Evolutionary conservation across 169 alveolate species (phyloP), one percentile per base, ranked within the genome.

Genomic region (Theileria sp.): DNA sequence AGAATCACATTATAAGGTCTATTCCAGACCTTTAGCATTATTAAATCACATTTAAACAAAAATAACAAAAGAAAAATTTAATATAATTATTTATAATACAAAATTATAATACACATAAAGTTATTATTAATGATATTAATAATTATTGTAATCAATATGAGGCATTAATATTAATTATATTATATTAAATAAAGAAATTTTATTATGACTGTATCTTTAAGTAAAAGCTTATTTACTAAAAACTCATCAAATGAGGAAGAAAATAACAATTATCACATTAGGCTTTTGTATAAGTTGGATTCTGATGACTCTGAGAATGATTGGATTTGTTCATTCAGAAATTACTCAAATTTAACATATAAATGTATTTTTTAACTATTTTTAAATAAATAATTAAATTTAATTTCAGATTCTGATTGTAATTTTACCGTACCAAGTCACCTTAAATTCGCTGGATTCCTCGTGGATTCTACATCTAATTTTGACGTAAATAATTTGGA

Each of bases 241-340:
- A 19, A 51, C 21, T 38, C 65, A 17, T 19, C 38, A 6, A 12
- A 23, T 19, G 23, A 13, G n/a, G 10, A 25, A 0, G 26, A 13
- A 19, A 69, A 34, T 69, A 3, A 2, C 1, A 64, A 30, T n/a
- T 64, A 30, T 64, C 23, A 1, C 23, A 70, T 70, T 70, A 23
- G 77, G 32, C 44, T 70, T 7, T 32, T 70, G 23, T 51, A 70
- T 51, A 70, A 70, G 67, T 12, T 70, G 50, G 64, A 70, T 3
- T 70, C 77, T 28, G 13, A 28, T 3, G 36, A 56, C 10, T 70
- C 62, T 25, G 81, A 51, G 1, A 30, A 30, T 23, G 67, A 36
- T 60, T 83, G 89, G 89, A 77, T 83, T 13, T 83, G 89, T 23
- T 83, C 89, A 9, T 83, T 68, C 51, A 66, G 81, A 21, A 61